A percentile compares a stretch with the other conserved stretches of the same genome.
Conservation (phyloP, 139 green algal species). For the Auxenochlorella pyrenoidosa region DNA sequence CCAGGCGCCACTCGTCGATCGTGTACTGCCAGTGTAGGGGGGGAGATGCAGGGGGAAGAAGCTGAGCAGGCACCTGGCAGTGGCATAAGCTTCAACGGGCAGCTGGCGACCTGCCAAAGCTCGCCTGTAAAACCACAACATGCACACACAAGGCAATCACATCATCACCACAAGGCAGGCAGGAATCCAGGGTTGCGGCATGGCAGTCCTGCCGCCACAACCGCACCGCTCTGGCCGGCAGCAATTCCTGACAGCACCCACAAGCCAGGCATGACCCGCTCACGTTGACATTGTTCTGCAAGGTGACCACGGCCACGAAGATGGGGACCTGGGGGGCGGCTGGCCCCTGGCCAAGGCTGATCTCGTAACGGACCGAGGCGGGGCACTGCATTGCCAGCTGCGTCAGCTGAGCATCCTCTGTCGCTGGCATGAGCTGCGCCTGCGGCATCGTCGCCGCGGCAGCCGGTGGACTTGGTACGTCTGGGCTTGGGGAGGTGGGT, state of each 20-base stretch:
- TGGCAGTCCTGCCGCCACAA: background rate
- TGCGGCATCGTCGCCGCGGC: background rate
- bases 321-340: constrained; percentile 37
- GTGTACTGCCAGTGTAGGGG: constrained; percentile 27
- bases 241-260: background rate
- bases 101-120: background rate
- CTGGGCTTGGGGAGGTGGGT: background rate
- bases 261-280: background rate
- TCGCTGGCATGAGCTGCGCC: too few relatives aligned
- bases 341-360: constrained; percentile 35
- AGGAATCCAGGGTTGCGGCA: background rate
- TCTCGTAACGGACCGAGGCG: constrained; percentile 44
- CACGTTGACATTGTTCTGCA: constrained; percentile 37
- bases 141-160: too few relatives aligned
- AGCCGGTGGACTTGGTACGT: background rate
- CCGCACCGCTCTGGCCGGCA: background rate
- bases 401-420: background rate
- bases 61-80: background rate
- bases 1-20: constrained; percentile 63
- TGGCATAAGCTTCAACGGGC: background rate
- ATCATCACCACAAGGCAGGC: too few relatives aligned
- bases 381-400: constrained; percentile 37
- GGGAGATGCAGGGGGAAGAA: background rate
- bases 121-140: too few relatives aligned
- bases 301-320: constrained; percentile 42